phyloP scores from a whole-genome alignment of 164 flowering plant genomes.

The Berberis vulgaris region DNA sequence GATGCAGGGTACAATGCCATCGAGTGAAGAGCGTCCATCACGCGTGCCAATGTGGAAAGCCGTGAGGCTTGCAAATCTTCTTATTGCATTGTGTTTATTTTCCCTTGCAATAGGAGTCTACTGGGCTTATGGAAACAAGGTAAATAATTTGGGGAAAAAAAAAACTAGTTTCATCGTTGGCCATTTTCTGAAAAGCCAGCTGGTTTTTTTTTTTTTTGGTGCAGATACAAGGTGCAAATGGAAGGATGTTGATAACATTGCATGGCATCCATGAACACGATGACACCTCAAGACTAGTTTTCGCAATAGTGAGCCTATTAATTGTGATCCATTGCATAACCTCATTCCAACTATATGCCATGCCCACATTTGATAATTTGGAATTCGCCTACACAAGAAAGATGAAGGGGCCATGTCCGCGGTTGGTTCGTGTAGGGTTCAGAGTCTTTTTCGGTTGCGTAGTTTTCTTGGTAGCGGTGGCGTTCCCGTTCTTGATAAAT shows the following conservation, averaged over 20 bases:
- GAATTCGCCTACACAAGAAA: constrained; percentile 34
- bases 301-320: constrained; percentile 40
- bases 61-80: constrained; percentile 38
- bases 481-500: constrained; percentile 52
- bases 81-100: constrained; percentile 57
- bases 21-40: constrained; percentile 51
- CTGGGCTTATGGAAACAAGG: constrained; percentile 72
- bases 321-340: constrained; percentile 36
- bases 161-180: neutral
- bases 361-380: constrained; percentile 65
- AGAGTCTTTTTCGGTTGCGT: constrained; percentile 43
- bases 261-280: constrained; percentile 32
- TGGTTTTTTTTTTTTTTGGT: neutral
- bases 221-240: constrained; percentile 51
- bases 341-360: constrained; percentile 61
- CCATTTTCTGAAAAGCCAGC: neutral
- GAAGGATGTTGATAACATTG: constrained; percentile 51
- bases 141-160: constrained; percentile 8
- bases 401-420: constrained; percentile 40
- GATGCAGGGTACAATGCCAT: constrained; percentile 76
- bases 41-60: constrained; percentile 77
- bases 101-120: constrained; percentile 72
- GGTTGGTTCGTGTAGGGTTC: constrained; percentile 34
- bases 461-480: constrained; percentile 44
- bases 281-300: constrained; percentile 28